These are phyloP conservation scores for Pleodorina starrii DNA, from an alignment of 139 green algal genomes.

Conservation along the genomic window DNA sequence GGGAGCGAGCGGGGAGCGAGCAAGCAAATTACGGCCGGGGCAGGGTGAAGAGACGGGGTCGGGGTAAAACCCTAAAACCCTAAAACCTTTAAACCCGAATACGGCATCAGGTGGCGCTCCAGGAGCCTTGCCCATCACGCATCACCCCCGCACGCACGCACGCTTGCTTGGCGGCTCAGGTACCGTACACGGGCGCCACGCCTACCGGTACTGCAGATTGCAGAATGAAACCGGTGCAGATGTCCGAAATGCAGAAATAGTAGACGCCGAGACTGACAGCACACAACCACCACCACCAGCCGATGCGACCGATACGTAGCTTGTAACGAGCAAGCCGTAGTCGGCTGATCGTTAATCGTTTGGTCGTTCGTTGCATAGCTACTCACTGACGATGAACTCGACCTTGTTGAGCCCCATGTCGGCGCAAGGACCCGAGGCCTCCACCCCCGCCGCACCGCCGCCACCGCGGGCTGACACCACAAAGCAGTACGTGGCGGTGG, in stretches of 20 bases:
- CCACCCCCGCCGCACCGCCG: not conserved
- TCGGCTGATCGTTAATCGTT: not conserved
- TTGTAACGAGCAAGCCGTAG: not conserved
- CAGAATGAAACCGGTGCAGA: too few species aligned
- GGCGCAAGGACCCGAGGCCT: not conserved
- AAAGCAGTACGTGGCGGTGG: not conserved
- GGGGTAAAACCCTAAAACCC: too few species aligned
- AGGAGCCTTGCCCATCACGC: too few species aligned
- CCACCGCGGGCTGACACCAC: not conserved
- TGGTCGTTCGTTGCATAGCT: not conserved
- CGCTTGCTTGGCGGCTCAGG: not conserved
- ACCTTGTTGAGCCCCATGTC: not conserved
- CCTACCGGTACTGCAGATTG: too few species aligned
- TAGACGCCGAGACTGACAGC: not conserved
- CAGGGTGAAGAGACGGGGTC: not conserved
- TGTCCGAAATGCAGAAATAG: not conserved
- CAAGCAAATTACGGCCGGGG: not conserved
- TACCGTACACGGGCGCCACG: too few species aligned
- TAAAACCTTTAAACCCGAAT: too few species aligned
- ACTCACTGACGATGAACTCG: not conserved
- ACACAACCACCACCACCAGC: not conserved
- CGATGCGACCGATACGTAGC: not conserved
- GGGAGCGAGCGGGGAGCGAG: not conserved
- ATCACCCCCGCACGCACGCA: not conserved
- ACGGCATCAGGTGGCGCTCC: too few species aligned